phyloP scores from a whole-genome alignment of 108 stramenopile species.

The Pseudonitzschia delicatissima region DNA sequence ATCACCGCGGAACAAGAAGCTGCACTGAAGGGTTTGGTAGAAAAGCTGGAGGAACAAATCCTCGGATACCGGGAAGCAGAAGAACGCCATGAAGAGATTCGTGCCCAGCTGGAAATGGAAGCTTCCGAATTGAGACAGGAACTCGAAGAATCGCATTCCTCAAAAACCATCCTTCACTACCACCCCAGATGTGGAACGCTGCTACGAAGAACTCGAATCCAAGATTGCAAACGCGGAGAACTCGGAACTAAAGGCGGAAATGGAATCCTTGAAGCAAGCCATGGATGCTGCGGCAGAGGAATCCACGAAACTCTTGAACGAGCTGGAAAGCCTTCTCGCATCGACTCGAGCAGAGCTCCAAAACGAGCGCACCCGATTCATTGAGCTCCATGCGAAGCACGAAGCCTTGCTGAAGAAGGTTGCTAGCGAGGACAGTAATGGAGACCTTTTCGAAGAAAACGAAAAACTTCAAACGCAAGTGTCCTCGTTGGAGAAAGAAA shows the following conservation, averaged over 20 bases:
- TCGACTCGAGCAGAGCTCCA: not conserved
- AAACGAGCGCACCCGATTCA: not conserved
- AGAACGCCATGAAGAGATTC: not conserved
- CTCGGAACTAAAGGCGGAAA: not conserved
- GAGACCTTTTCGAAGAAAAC: not conserved
- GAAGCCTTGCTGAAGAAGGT: not conserved
- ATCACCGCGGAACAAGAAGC: slow-evolving; percentile 5
- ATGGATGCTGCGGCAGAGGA: slow-evolving; percentile 12
- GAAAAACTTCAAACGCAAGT: not conserved
- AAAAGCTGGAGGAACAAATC: slow-evolving; percentile 3
- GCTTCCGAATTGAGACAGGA: not conserved
- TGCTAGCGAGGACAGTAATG: not conserved
- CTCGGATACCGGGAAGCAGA: slow-evolving; percentile 1
- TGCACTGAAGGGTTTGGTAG: not conserved
- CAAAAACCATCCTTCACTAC: too few relatives aligned
- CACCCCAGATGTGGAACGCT: not conserved
- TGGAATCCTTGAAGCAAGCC: not conserved
- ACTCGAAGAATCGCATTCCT: not conserved
- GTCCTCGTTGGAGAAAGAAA: not conserved
- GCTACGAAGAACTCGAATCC: slow-evolving; percentile 9
- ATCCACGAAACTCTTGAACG: not conserved
- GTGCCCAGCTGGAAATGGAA: slow-evolving; percentile 1
- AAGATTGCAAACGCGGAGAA: slow-evolving; percentile 1
- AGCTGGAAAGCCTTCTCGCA: not conserved
- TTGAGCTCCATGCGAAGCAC: not conserved